Conservation (phyloP, 2,329 filamentous ascomycete genomes). For the Penicillium sp. region DNA sequence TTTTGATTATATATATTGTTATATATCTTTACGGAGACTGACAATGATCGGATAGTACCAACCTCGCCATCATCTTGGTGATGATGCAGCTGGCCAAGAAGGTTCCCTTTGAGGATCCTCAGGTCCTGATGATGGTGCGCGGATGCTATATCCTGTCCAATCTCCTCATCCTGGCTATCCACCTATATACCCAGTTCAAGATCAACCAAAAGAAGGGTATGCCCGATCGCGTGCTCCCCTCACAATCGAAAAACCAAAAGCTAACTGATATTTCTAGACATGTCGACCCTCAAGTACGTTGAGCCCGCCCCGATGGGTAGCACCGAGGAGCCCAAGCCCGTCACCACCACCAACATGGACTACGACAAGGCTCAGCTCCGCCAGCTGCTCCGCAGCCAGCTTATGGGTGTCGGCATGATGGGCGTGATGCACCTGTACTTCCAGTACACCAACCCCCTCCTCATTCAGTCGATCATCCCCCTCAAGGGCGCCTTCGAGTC, state of each 20-base stretch:
- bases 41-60: slow-evolving; percentile 60
- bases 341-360: slow-evolving; percentile 93
- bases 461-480: slow-evolving; percentile 98
- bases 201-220: slow-evolving; percentile 98
- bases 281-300: slow-evolving; percentile 98
- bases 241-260: background rate
- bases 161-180: slow-evolving; percentile 77
- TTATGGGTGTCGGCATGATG: slow-evolving; percentile 99
- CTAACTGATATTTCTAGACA: slow-evolving; percentile 56
- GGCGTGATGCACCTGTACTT: slow-evolving; percentile 97
- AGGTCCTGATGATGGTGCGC: slow-evolving; percentile 63
- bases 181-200: slow-evolving; percentile 77
- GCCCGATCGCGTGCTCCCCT: slow-evolving; percentile 22
- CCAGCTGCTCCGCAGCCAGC: slow-evolving; percentile 79
- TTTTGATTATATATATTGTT: background rate
- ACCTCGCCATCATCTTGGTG: slow-evolving; percentile 89
- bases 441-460: slow-evolving; percentile 98
- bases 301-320: slow-evolving; percentile 92
- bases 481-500: slow-evolving; percentile 93
- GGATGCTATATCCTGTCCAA: slow-evolving; percentile 68
- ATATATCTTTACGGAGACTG: background rate
- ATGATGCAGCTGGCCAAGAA: slow-evolving; percentile 99
- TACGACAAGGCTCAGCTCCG: slow-evolving; percentile 89
- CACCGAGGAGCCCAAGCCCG: slow-evolving; percentile 88
- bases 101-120: slow-evolving; percentile 88